Evolutionary conservation across 805 yeast genomes (phyloP), one percentile per base, ranked within the genome.

Genomic region (Starmerella apis): DNA sequence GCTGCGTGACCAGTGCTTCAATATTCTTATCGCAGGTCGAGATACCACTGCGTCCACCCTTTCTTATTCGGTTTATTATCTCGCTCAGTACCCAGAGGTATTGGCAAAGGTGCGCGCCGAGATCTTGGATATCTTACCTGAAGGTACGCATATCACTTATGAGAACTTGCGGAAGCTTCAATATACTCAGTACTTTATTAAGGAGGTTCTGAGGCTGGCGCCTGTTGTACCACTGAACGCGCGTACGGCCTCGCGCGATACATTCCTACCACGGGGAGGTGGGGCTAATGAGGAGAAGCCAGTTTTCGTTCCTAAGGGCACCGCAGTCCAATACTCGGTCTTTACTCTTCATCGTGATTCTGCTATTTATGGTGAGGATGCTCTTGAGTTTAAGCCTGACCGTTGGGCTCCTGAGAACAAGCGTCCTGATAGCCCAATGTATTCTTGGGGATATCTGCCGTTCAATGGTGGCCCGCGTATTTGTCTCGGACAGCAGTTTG

Each of bases 391-490:
- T 61, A 58, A 60, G 13, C 77, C 77, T 4, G 76, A 71, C 60
- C 66, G 78, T 46, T 74, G 78, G 78, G 61, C 56, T 7, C 48
- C 48, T 23, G 48, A 45, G 43, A 45, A 35, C 64, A 49, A 49
- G 44, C 25, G 18, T 30, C 24, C 39, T 7, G 38, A 25, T 25
- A 63, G 49, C 54, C 60, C 64, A 35, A 63, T 48, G 61, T 62
- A 65, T 44, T 68, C 72, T 13, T 72, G 75, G 75, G 69, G 68
- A 16, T 72, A 67, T 53, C 58, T 71, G 31, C 76, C 76, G 31
- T 72, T 72, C 60, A 71, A 71, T 55, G 77, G 77, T 37, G 77
- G 77, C 8, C 76, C 77, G 31, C 63, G 77, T 49, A 71, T 73
- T 47, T 73, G 77, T 56, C 61, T 72, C 46, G 77, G 76, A 23